These are phyloP conservation scores for Limonium bicolor DNA, from an alignment of 148 eudicot species.

Conservation along the genomic window DNA sequence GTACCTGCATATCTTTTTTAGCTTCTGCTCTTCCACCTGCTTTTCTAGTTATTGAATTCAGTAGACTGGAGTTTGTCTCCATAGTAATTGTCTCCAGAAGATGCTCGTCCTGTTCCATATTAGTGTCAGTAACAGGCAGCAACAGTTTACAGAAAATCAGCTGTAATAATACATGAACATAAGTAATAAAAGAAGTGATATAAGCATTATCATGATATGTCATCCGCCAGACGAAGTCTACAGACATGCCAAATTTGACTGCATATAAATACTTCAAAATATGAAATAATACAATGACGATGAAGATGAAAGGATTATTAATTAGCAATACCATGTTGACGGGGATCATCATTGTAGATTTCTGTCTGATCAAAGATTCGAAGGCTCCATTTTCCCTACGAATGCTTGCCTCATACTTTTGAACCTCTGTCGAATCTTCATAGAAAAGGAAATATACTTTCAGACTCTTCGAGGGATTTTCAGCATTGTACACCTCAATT, in stretches of 20 bases:
- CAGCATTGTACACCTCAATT: constrained; percentile 82
- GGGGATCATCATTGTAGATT: constrained; percentile 92
- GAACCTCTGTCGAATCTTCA: constrained; percentile 92
- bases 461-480: constrained; percentile 60
- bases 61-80: constrained; percentile 36
- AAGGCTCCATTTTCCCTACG: constrained; percentile 94
- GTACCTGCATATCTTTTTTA: constrained; percentile 74
- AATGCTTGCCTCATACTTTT: constrained; percentile 87
- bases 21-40: constrained; percentile 92
- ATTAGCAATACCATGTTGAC: constrained; percentile 77
- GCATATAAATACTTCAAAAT: too few relatives aligned
- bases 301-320: not conserved
- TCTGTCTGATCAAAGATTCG: constrained; percentile 93
- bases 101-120: constrained; percentile 49
- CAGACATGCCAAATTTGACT: too few relatives aligned
- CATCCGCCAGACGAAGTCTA: too few relatives aligned
- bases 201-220: too few relatives aligned
- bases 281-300: too few relatives aligned
- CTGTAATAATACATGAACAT: too few relatives aligned
- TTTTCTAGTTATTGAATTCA: constrained; percentile 72
- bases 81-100: constrained; percentile 40
- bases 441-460: constrained; percentile 93
- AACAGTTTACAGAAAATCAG: too few relatives aligned
- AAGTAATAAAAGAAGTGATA: too few relatives aligned
- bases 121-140: too few relatives aligned